Conservation (phyloP, 352 stramenopile species). For the Globisporangium carolinianum region DNA sequence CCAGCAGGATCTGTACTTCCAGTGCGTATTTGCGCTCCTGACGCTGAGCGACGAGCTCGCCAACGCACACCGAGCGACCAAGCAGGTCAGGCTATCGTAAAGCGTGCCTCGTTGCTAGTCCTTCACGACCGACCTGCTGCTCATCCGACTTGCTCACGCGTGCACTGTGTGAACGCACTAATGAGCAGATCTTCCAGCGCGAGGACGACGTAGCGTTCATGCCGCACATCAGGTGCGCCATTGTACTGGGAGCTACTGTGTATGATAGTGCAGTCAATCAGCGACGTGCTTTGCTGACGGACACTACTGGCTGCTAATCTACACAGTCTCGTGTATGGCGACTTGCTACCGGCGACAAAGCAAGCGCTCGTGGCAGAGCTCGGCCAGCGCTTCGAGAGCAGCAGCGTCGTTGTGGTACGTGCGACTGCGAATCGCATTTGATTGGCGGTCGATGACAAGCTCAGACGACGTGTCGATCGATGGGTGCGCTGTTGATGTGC, state of each 20-base stretch:
- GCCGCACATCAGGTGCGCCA: conserved; percentile 46
- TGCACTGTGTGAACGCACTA: not conserved
- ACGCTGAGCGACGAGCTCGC: conserved; percentile 29
- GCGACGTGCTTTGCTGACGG: not conserved
- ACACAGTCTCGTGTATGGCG: conserved; percentile 49
- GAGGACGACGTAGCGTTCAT: conserved; percentile 41
- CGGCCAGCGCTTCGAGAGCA: conserved; percentile 24
- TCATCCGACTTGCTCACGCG: not conserved
- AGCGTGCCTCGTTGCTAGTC: no score
- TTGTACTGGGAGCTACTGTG: not conserved
- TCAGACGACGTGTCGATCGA: not conserved
- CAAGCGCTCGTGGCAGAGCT: conserved; percentile 32
- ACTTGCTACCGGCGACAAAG: conserved; percentile 23
- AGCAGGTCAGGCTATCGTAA: conserved; percentile 20
- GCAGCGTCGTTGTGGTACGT: conserved; percentile 26
- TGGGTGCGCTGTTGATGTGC: not conserved
- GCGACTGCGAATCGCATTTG: not conserved
- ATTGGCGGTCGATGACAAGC: not conserved
- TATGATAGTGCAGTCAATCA: not conserved
- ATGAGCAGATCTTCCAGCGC: conserved; percentile 28
- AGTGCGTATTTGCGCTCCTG: conserved; percentile 59
- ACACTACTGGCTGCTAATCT: not conserved
- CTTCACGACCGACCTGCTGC: no score
- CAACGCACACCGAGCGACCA: conserved; percentile 23
- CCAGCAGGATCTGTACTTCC: conserved; percentile 37